Percentiles rank a stretch among this genome's conserved stretches.
Conservation (phyloP, 345 rosid genomes). For the Acer yangbiense region DNA sequence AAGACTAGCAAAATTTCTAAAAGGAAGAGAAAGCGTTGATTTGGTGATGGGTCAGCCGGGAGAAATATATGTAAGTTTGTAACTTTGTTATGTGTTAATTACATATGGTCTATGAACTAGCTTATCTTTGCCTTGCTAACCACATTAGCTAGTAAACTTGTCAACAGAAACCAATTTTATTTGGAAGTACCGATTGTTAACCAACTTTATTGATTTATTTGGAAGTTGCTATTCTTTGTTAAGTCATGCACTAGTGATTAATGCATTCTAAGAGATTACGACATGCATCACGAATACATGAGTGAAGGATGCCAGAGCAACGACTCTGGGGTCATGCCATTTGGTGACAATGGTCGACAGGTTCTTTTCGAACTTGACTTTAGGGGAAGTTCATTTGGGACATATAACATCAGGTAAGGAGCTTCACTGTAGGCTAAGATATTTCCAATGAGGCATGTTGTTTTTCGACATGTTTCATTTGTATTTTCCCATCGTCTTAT, state of each 20-base stretch:
- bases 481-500: not conserved
- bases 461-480: not conserved
- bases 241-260: not conserved
- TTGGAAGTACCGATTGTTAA: not conserved
- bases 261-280: not conserved
- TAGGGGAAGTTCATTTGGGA: not conserved
- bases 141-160: not conserved
- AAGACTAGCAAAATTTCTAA: conserved; percentile 36
- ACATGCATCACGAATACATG: too few relatives aligned
- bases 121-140: not conserved
- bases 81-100: not conserved
- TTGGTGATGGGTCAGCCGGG: not conserved
- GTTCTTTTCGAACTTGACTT: not conserved
- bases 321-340: not conserved
- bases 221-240: not conserved
- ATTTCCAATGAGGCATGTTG: not conserved
- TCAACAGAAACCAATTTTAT: not conserved
- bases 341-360: not conserved
- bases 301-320: too few relatives aligned
- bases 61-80: not conserved
- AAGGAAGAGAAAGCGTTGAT: conserved; percentile 73
- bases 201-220: not conserved
- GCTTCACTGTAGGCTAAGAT: not conserved
- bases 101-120: not conserved
- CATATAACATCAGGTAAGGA: not conserved